A percentile compares a stretch with the other conserved stretches of the same genome.
phyloP scores from a whole-genome alignment of 1,284 basidiomycete genomes.

The Trichosporon coremiiforme region DNA sequence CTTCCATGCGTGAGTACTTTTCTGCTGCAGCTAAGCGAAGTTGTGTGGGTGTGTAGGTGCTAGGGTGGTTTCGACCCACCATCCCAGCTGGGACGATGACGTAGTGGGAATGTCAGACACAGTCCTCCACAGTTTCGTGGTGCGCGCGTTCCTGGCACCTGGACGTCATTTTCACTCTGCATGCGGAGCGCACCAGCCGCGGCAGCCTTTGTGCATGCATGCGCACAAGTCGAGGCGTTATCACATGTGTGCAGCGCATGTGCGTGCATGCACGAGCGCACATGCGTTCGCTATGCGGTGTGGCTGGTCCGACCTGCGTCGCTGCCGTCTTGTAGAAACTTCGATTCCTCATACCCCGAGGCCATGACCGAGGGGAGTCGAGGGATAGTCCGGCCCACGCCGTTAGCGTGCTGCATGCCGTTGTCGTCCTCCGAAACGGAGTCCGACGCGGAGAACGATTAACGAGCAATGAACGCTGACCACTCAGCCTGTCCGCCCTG shows the following conservation, averaged over 20 bases:
- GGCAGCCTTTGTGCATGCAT: not conserved
- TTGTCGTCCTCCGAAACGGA: too few relatives aligned
- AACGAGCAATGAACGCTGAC: slow-evolving; percentile 1
- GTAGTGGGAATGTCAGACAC: slow-evolving; percentile 18
- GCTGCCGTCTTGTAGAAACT: not conserved
- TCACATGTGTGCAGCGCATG: slow-evolving; percentile 6
- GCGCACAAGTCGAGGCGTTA: not conserved
- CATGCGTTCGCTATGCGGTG: not conserved
- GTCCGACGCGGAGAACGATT: not conserved
- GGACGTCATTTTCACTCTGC: not conserved
- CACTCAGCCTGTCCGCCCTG: slow-evolving; percentile 39
- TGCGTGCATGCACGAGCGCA: slow-evolving; percentile 10
- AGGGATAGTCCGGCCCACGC: not conserved
- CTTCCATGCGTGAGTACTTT: slow-evolving; percentile 49
- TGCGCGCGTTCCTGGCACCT: not conserved
- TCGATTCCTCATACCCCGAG: not conserved
- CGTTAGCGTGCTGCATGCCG: too few relatives aligned
- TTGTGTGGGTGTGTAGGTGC: too few relatives aligned
- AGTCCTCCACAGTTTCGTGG: not conserved
- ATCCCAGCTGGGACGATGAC: slow-evolving; percentile 26
- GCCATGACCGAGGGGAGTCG: not conserved
- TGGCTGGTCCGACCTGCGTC: not conserved
- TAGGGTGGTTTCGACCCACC: not conserved
- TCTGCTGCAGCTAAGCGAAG: not conserved
- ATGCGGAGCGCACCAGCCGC: not conserved